Conservation (phyloP, 1,284 basidiomycete genomes). For the Naganishia cerealis region DNA sequence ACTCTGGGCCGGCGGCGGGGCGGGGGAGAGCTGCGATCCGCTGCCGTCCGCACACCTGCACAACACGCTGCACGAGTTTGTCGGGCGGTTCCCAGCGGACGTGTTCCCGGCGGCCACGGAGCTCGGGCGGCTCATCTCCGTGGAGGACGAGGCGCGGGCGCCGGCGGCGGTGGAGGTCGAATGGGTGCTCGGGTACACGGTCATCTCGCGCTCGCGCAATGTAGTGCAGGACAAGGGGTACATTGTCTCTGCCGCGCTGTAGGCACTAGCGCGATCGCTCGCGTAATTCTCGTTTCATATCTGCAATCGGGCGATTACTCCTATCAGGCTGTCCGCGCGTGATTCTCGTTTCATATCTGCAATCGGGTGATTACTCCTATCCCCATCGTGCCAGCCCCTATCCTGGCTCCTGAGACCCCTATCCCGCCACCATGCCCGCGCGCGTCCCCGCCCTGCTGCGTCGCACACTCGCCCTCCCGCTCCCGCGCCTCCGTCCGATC, state of each 20-base stretch:
- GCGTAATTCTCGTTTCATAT: too few relatives aligned
- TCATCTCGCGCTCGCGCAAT: slow-evolving; percentile 49
- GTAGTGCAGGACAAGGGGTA: slow-evolving; percentile 53
- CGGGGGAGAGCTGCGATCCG: slow-evolving; percentile 51
- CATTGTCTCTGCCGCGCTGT: slow-evolving; percentile 41
- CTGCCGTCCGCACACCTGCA: slow-evolving; percentile 50
- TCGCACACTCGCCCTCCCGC: not conserved
- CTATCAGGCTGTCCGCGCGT: too few relatives aligned
- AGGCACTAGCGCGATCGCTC: not conserved
- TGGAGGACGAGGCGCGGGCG: slow-evolving; percentile 30
- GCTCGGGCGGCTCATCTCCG: slow-evolving; percentile 37
- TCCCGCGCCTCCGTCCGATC: too few relatives aligned
- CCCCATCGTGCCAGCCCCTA: too few relatives aligned
- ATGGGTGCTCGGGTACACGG: slow-evolving; percentile 52
- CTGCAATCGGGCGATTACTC: too few relatives aligned
- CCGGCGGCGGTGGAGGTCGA: slow-evolving; percentile 41
- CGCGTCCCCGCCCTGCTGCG: too few relatives aligned
- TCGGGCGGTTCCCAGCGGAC: slow-evolving; percentile 31
- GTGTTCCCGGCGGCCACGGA: slow-evolving; percentile 28
- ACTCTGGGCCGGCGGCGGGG: slow-evolving; percentile 52
- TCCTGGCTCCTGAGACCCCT: too few relatives aligned
- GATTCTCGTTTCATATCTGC: too few relatives aligned
- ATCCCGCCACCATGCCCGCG: too few relatives aligned
- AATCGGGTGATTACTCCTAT: too few relatives aligned
- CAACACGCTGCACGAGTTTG: slow-evolving; percentile 51